These are phyloP conservation scores for Biscogniauxia sp. DNA, from an alignment of 2,329 filamentous ascomycete genomes.

Conservation along the genomic window DNA sequence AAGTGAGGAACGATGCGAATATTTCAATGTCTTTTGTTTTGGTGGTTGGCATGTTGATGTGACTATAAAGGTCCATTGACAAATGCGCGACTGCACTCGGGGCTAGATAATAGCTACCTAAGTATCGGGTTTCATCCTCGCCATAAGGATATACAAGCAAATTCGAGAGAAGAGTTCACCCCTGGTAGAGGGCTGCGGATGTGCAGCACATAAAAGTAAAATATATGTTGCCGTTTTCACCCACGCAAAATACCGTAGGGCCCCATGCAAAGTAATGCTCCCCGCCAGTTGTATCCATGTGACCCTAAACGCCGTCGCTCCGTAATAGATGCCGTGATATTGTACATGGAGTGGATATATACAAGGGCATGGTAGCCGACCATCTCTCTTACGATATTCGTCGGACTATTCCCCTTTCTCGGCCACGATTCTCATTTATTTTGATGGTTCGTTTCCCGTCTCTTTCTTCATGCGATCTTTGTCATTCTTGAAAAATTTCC, in stretches of 20 bases:
- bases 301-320: slow-evolving; percentile 31
- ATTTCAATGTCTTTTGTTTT: not conserved
- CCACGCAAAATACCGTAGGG: not conserved
- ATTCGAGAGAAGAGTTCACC: slow-evolving; percentile 21
- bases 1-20: too few relatives aligned
- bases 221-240: not conserved
- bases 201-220: slow-evolving; percentile 10
- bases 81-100: not conserved
- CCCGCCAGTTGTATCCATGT: slow-evolving; percentile 7
- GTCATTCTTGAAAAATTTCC: not conserved
- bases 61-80: not conserved
- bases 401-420: slow-evolving; percentile 6
- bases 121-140: not conserved
- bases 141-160: slow-evolving; percentile 2
- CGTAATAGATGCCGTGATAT: slow-evolving; percentile 18
- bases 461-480: not conserved
- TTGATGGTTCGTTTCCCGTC: not conserved
- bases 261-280: slow-evolving; percentile 11
- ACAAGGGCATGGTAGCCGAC: not conserved
- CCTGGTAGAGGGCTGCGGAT: slow-evolving; percentile 5
- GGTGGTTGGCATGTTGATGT: not conserved
- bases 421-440: not conserved
- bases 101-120: too few relatives aligned
- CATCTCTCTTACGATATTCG: not conserved
- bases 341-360: slow-evolving; percentile 20